Evolutionary conservation across 169 alveolate genomes (phyloP), one percentile per base, ranked within the genome.

Genomic region (Condylostoma magnum): DNA sequence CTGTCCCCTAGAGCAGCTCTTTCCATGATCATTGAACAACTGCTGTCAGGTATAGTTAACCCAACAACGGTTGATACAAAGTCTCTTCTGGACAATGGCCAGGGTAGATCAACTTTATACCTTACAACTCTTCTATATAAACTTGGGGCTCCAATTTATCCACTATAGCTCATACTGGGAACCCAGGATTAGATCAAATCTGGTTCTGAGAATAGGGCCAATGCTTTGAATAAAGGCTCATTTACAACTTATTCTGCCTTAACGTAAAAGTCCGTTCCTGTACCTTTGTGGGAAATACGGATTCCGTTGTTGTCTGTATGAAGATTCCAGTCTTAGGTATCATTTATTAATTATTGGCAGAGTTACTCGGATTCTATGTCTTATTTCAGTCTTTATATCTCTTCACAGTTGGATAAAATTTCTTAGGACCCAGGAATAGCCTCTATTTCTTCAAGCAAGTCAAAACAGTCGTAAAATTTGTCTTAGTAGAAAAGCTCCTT

Each of bases 151-250:
- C 58, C 58, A 5, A 63, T 10, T 10, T 46, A 37, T 34, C 18
- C 15, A 12, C 58, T 57, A 22, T 63, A 37, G 38, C 46, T 28
- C 1, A 63, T 25, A n/a, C 38, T 63, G n/a, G 55, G 30, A 0
- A 63, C 58, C 73, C 73, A 63, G 57, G n/a, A 25, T 25, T 44
- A 28, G 12, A 63, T 18, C 18, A 63, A 44, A 44, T 63, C 50
- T 5, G 27, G n/a, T 46, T 63, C 73, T 18, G 73, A 63, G 30
- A 63, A 63, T 20, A 63, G 46, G 0, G 73, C 73, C 30, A 63
- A 41, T 25, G 33, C 6, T 10, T 31, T 31, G 25, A 46, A 15
- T 34, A 63, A 43, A 1, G 73, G 73, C 4, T 36, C 12, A 33
- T 63, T 25, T 6, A 43, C 25, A 12, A 43, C n/a, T 57, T 43